These are phyloP conservation scores for Lachnellula hyalina DNA, from an alignment of 2,329 filamentous ascomycete species.

Conservation along the genomic window DNA sequence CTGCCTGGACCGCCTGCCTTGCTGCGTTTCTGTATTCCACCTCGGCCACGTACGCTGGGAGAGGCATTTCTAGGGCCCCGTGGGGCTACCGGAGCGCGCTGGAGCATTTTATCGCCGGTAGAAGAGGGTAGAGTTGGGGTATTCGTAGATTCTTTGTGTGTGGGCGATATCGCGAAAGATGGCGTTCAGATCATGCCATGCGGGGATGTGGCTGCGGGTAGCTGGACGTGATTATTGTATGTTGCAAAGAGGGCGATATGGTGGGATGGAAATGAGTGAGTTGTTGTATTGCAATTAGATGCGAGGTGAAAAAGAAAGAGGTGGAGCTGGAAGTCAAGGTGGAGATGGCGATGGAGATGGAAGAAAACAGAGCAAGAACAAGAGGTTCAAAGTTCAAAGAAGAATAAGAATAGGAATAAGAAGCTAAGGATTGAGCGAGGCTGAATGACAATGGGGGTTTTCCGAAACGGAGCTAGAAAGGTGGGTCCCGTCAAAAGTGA, in stretches of 20 bases:
- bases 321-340: not conserved
- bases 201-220: not conserved
- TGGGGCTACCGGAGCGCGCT: constrained; percentile 19
- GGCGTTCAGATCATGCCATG: constrained; percentile 8
- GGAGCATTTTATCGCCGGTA: constrained; percentile 9
- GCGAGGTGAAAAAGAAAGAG: not conserved
- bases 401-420: too few relatives aligned
- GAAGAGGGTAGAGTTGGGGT: not conserved
- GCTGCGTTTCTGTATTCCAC: constrained; percentile 47
- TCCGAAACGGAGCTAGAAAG: too few relatives aligned
- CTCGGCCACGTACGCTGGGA: constrained; percentile 31
- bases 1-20: constrained; percentile 33
- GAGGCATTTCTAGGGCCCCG: constrained; percentile 25
- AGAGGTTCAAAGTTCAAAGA: too few relatives aligned
- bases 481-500: not conserved
- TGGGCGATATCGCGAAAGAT: not conserved
- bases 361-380: not conserved
- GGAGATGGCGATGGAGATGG: not conserved
- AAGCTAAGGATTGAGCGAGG: too few relatives aligned
- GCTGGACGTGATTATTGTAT: too few relatives aligned
- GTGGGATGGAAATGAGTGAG: not conserved
- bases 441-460: too few relatives aligned
- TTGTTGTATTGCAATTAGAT: not conserved
- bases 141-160: not conserved
- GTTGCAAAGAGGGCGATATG: not conserved